Base-by-base conservation (phyloP, 768 basidiomycete genomes). In the Solioccasus polychromus region DNA sequence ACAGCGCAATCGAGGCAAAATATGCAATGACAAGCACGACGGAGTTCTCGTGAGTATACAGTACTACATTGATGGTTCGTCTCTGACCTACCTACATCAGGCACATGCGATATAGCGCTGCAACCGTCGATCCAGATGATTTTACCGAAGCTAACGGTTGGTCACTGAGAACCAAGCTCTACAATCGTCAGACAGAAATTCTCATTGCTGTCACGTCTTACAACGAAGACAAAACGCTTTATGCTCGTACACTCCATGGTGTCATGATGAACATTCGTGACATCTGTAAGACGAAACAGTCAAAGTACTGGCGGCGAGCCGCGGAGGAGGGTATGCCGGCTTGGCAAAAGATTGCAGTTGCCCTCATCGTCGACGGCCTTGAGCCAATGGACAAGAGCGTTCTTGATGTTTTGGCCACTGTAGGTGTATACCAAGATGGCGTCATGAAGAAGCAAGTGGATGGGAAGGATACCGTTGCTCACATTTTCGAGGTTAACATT, bases 251-350 rank as follows among this genome's bases (percentile, higher is more conserved):
- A 0, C 74, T 98, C 31, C 95, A 97, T 60, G 90, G 90, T 52
- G 86, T 97, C 58, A 97, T 97, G 94, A 68, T 95, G 51, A 98
- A 99, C 68, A 95, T 98, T 50, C 88, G 94, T 53, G 88, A 98
- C 58, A 97, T 97, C 54, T 94, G 92, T 79, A 92, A 88, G 70
- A 93, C 91, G 32, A 94, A 94, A 66, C 87, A 88, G 60, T 91
- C 87, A 51, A 92, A 92, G 66, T 95, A 87, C 69, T 92, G 92
- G 90, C 77, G 85, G 35, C 77, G 81, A 48, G 78, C 77, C 41
- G 84, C 90, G 9, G 88, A 91, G 64, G 88, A 91, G 61, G 89
- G 90, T 35, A 76, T 78, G 43, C 88, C 90, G 30, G 83, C 76
- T 9, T 97, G 94, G 94, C 89, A 96, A 63, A 85, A 79, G 62